phyloP scores from a whole-genome alignment of 2,329 filamentous ascomycete species.

The Neocatenulostroma microsporum region DNA sequence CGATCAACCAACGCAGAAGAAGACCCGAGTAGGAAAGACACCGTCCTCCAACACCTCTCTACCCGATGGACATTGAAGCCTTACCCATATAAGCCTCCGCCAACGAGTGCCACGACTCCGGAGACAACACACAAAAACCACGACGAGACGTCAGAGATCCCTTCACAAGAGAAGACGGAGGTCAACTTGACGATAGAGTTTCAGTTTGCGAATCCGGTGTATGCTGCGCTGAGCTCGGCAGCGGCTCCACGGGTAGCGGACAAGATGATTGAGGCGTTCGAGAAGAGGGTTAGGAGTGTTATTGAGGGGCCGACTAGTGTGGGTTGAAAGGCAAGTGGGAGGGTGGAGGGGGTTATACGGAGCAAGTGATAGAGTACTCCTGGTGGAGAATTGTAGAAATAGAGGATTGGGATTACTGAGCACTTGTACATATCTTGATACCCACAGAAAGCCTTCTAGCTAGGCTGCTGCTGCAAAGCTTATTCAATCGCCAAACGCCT shows the following conservation, averaged over 20 bases:
- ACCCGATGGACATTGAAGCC: slow-evolving; percentile 61
- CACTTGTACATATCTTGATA: slow-evolving; percentile 3
- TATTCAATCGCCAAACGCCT: too few species aligned
- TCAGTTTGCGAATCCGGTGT: slow-evolving; percentile 81
- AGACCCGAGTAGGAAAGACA: slow-evolving; percentile 27
- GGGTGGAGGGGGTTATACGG: not conserved
- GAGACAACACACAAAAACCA: slow-evolving; percentile 21
- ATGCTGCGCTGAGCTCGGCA: slow-evolving; percentile 70
- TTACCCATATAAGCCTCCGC: slow-evolving; percentile 38
- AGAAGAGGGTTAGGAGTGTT: slow-evolving; percentile 62
- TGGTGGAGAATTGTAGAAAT: not conserved
- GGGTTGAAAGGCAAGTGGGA: not conserved
- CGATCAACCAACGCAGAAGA: slow-evolving; percentile 30
- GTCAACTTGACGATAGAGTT: slow-evolving; percentile 72
- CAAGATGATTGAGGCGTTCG: slow-evolving; percentile 90
- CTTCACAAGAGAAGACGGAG: slow-evolving; percentile 51
- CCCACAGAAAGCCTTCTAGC: too few species aligned
- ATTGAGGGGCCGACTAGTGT: slow-evolving; percentile 20
- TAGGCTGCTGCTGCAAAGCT: too few species aligned
- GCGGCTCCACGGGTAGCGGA: slow-evolving; percentile 77
- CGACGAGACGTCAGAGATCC: slow-evolving; percentile 36
- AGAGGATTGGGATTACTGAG: too few species aligned
- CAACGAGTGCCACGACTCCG: slow-evolving; percentile 30
- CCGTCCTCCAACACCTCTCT: slow-evolving; percentile 58
- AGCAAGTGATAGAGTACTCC: too few species aligned